These are phyloP conservation scores for Blastobotrys capitulatus DNA, from an alignment of 1,139 yeast species.

Conservation along the genomic window DNA sequence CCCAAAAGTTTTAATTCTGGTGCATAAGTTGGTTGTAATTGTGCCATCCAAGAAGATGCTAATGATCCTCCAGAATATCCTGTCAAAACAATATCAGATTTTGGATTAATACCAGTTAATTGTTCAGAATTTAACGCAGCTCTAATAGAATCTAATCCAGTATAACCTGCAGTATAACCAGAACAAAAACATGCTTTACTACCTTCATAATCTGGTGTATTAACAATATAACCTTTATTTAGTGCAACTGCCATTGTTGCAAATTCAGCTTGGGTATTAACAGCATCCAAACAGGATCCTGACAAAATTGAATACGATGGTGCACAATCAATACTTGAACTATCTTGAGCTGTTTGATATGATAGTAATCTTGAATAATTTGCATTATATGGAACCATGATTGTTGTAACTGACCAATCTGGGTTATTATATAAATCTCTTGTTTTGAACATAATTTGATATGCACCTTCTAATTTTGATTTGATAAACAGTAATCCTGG, in stretches of 20 bases:
- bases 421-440: slow-evolving; percentile 25
- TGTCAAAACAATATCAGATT: slow-evolving; percentile 18
- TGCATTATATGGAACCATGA: slow-evolving; percentile 23
- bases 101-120: slow-evolving; percentile 16
- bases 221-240: slow-evolving; percentile 18
- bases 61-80: slow-evolving; percentile 32
- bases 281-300: slow-evolving; percentile 1
- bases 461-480: slow-evolving; percentile 3
- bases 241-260: slow-evolving; percentile 4
- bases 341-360: slow-evolving; percentile 30
- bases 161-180: slow-evolving; percentile 21
- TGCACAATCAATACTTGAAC: slow-evolving; percentile 26
- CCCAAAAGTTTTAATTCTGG: slow-evolving; percentile 22
- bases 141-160: slow-evolving; percentile 21
- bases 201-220: slow-evolving; percentile 22
- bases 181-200: slow-evolving; percentile 21
- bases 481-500: slow-evolving; percentile 1
- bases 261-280: slow-evolving; percentile 1
- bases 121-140: slow-evolving; percentile 19
- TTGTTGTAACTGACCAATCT: slow-evolving; percentile 25
- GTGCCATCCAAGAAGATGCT: slow-evolving; percentile 32
- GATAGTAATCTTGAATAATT: slow-evolving; percentile 20
- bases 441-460: slow-evolving; percentile 26
- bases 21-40: slow-evolving; percentile 26
- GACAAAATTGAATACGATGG: slow-evolving; percentile 22